phyloP scores from a whole-genome alignment of 2,329 filamentous ascomycete genomes.

The Microsporum ferrugineum region DNA sequence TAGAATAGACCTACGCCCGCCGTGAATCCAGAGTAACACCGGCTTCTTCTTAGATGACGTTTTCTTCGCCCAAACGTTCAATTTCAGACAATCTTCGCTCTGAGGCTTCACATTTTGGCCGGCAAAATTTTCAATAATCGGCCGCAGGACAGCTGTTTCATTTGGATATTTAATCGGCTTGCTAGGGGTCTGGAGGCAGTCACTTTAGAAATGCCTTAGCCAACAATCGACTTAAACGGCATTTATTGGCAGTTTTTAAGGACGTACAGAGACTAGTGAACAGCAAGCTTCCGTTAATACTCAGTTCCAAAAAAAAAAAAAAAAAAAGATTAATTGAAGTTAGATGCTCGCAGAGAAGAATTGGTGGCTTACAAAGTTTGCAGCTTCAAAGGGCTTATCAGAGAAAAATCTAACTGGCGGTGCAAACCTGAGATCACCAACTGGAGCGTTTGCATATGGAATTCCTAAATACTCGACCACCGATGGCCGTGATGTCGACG shows the following conservation, averaged over 20 bases:
- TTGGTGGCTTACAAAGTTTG: background rate
- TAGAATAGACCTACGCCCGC: slow-evolving; percentile 4
- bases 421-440: slow-evolving; percentile 11
- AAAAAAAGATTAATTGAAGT: background rate
- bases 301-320: background rate
- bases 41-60: background rate
- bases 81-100: slow-evolving; percentile 8
- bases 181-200: background rate
- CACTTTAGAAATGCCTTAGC: background rate
- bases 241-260: background rate
- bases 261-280: background rate
- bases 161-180: background rate
- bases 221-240: background rate
- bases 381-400: slow-evolving; percentile 3
- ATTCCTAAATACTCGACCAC: slow-evolving; percentile 14
- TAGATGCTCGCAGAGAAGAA: background rate
- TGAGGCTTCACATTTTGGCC: slow-evolving; percentile 6
- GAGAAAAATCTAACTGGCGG: slow-evolving; percentile 1
- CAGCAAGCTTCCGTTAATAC: background rate
- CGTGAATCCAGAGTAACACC: slow-evolving; percentile 8
- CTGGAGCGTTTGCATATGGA: slow-evolving; percentile 11
- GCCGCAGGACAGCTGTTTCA: background rate
- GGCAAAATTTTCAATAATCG: slow-evolving; percentile 8
- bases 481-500: slow-evolving; percentile 7
- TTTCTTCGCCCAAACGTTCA: slow-evolving; percentile 9